Base-by-base conservation (phyloP, 208 protist genomes). In the Leishmania amazonensis region DNA sequence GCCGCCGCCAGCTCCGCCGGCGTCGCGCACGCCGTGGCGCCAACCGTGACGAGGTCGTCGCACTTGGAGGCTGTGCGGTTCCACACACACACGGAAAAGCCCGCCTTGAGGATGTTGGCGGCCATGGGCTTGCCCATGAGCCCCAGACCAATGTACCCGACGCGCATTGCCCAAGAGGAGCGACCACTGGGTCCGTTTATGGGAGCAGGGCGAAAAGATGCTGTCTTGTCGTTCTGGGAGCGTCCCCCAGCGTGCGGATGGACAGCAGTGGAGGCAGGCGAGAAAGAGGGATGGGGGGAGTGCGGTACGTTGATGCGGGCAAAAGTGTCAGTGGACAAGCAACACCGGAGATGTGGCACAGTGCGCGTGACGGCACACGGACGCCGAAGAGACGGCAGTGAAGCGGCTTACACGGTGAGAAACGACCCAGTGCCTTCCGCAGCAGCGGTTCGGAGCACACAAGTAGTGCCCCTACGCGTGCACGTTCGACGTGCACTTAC, bases 81-180 rank as follows among this genome's bases (percentile, higher is more conserved):
- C 82, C 91, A 98, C 49, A 98, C 94, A 31, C 81, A 90, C 31
- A 98, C 79, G 0, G 85, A 70, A 77, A 97, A 98, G 67, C 97
- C 97, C 19, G 95, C 93, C 74, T 95, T 95, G 68, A 98, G 84
- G 60, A 98, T 92, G 80, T 98, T 98, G 15, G 64, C 60, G 7
- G 93, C 95, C 94, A 99, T 99, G 76, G 92, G 93, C 74, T 91
- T 94, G 31, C 97, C 97, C 97, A 99, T 99, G 45, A 98, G 90
- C 24, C 97, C 97, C 31, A 98, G 89, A 21, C 97, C 97, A 83
- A 99, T 96, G 81, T 97, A 99, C 31, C 97, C 97, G 78, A 98
- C 88, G 54, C 81, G 88, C 75, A 98, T 86, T 74, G 38, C 45
- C 73, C 42, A 57, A 28, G 13, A 38, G 70, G 4, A 51, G 24